Evolutionary conservation across 2,329 filamentous ascomycete genomes (phyloP), one percentile per base, ranked within the genome.

Genomic region (Cercospora zeae-maydis): DNA sequence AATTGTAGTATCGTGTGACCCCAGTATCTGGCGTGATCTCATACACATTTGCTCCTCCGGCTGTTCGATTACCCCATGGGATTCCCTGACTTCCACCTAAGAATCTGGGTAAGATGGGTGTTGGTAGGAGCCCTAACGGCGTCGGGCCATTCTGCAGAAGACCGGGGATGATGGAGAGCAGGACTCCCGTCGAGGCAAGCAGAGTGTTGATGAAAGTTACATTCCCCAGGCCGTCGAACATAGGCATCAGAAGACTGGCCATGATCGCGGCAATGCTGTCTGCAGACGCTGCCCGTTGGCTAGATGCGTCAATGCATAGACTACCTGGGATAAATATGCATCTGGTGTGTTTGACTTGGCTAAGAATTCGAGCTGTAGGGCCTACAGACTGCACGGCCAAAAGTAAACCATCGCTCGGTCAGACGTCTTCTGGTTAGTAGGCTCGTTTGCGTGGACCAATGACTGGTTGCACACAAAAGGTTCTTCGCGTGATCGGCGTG

Each of bases 31-130:
- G 72, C 34, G 34, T 70, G 33, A 37, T 55, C 59, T 64, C 58
- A 55, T 62, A 69, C 59, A 59, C 66, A 55, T 74, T 71, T 11
- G 68, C 71, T 11, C 68, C 66, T 9, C 67, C 66, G 14, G 67
- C 67, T 6, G 68, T 72, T 30, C 62, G 61, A 33, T 69, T 66
- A 13, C 71, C 72, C 71, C 71, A 74, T 14, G 72, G 72, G 8
- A 63, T 67, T 1, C 70, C 58, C 59, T 69, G 62, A 11, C 69
- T 64, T 16, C 64, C 64, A 2, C 64, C 64, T 2, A 66, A 27
- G 53, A 66, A 62, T 16, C 57, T 56, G 10, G 64, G 62, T 7
- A 66, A 53, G 4, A 66, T 33, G 8, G 62, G 64, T 10, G 62
- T 64, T 52, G 59, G 62, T 10, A 64, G 62, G 5, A 66, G 53